Evolutionary conservation across 768 basidiomycete species (phyloP).

Genomic region (Amanita fuliginea): DNA sequence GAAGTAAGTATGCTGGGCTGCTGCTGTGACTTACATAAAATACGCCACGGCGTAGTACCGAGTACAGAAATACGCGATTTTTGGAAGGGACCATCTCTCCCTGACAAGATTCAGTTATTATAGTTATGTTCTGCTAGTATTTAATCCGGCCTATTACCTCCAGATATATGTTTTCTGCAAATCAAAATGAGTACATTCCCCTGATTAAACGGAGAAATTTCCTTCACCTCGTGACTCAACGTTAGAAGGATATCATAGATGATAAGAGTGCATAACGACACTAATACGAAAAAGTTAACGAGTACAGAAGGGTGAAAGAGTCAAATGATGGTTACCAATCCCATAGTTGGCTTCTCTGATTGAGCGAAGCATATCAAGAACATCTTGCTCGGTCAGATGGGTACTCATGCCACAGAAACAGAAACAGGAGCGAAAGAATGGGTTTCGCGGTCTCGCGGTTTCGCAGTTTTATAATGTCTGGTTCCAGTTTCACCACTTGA

Average conservation of each 20-base stretch:
- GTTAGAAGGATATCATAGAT: neutral
- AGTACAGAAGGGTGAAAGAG: neutral
- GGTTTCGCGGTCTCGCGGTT: no score
- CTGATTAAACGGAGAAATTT: neutral
- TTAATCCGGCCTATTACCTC: neutral
- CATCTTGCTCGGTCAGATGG: no score
- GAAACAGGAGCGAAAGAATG: no score
- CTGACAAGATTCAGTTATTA: neutral
- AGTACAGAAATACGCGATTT: neutral
- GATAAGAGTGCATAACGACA: neutral
- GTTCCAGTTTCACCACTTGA: no score
- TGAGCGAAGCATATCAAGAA: neutral
- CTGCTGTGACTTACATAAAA: neutral
- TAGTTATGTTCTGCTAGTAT: neutral
- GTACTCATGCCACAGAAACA: no score
- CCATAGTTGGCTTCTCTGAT: neutral
- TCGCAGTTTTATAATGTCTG: no score
- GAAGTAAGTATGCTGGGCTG: neutral
- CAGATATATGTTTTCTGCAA: neutral
- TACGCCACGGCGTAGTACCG: neutral
- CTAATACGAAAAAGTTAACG: neutral
- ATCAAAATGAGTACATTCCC: neutral
- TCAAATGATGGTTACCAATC: neutral
- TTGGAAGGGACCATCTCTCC: neutral
- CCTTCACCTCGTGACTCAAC: neutral